Evolutionary conservation across 805 yeast genomes (phyloP), one percentile per base, ranked within the genome.

Genomic region (Ogataea thermomethanolica): DNA sequence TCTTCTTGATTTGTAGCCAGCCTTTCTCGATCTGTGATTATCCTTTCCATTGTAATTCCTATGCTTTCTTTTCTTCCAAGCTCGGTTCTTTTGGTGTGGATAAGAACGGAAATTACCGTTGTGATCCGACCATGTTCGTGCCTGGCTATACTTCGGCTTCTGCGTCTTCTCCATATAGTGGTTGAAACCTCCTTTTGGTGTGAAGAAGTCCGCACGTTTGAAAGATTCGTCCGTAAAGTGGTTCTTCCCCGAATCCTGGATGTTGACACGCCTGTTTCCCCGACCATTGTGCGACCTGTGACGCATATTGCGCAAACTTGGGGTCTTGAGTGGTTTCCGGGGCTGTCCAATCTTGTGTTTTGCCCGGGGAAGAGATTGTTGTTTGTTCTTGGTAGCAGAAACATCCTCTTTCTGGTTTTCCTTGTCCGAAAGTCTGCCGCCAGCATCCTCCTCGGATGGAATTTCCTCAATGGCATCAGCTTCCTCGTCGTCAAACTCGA

Each of bases 131-230:
- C 29, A 9, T 8, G 34, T 29, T 20, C 37, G 26, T 21, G 43
- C 41, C 21, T 41, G 56, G 48, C 49, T 61, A 45, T 60, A 53
- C 41, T 56, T 61, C 46, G 56, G 65, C 56, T 49, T 69, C 59
- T 65, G 73, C 63, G 62, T 80, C 47, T 80, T 79, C 48, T 78
- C 87, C 83, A 83, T 75, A 57, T 80, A 83, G 48, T 79, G 82
- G 43, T 75, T 77, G 53, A 79, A 75, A 5, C 79, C 82, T 20
- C 89, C 78, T 40, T 83, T 84, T 3, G 93, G 93, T 3, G 93
- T 84, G 57, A 83, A 84, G 50, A 73, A 81, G 55, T 84, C 91
- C 51, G 79, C 82, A 37, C 91, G 70, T 49, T 77, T 77, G 52
- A 55, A 49, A 5, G 47, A 30, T 10, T 49, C 55, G 29, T 51